Percentiles rank a stretch among this genome's conserved stretches.
Conservation (phyloP, 371 early-diverging fungal genomes). For the Lichtheimia hyalospora region DNA sequence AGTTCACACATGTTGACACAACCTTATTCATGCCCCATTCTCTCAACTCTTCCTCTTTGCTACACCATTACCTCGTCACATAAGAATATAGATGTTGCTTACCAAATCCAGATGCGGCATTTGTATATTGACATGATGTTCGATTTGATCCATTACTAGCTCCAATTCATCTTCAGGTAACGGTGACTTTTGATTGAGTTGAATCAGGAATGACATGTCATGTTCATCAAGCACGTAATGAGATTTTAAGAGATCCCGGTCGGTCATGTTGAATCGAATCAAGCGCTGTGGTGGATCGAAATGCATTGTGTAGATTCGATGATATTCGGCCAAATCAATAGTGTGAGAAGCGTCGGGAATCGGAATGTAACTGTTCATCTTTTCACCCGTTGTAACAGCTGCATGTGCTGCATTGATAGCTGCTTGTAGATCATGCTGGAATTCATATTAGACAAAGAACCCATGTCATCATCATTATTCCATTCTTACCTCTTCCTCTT, state of each 20-base stretch:
- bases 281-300: constrained; percentile 75
- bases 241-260: constrained; percentile 84
- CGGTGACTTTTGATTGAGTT: constrained; percentile 43
- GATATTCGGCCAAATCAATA: constrained; percentile 59
- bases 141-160: constrained; percentile 74
- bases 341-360: constrained; percentile 87
- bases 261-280: constrained; percentile 81
- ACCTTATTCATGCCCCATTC: no score
- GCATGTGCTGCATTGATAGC: constrained; percentile 84
- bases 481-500: constrained; percentile 63
- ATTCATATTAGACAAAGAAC: not conserved
- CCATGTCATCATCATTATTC: not conserved
- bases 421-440: constrained; percentile 85
- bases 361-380: constrained; percentile 76
- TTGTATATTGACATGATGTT: constrained; percentile 54
- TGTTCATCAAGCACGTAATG: constrained; percentile 88
- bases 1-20: no score
- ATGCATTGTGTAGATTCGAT: constrained; percentile 62
- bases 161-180: constrained; percentile 80
- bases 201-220: constrained; percentile 73
- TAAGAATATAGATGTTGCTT: constrained; percentile 10
- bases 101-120: constrained; percentile 59
- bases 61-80: not conserved
- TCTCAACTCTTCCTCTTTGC: not conserved
- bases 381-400: constrained; percentile 61